Base-by-base conservation (phyloP, 495 filamentous ascomycete species). In the Neurospora pannonica region DNA sequence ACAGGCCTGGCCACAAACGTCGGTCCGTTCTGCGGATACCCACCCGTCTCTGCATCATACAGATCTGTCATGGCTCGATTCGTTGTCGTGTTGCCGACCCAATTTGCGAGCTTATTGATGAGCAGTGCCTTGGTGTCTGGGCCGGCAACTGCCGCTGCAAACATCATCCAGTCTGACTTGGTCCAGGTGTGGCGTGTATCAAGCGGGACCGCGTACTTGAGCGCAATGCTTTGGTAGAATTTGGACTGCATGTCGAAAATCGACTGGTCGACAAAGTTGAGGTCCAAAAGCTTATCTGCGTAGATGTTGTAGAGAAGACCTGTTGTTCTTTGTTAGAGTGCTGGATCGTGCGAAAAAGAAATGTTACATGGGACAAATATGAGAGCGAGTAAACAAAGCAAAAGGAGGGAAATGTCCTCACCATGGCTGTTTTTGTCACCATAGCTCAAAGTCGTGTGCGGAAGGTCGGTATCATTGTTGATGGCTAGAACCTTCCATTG, bases 121-220 rank as follows among this genome's bases (percentile, higher is more conserved):
- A 98, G 92, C 79, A 90, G 86, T 21, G 86, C 78, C 38, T 89
- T 86, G 5, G 90, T 91, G n/a, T 83, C 77, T 38, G 84, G 72
- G 42, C 84, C 85, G 3, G 92, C 87, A 10, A 95, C 90, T 40
- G 95, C 89, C 46, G 94, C 94, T 15, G 87, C 87, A 83, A 93
- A 97, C 83, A 97, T 89, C 81, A 96, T 90, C 94, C 94, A 97
- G 84, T 97, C 94, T 9, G 88, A 79, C 81, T 97, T 98, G 71
- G 94, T 93, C 82, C 93, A 97, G 4, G 88, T 85, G 82, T 96
- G 92, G 36, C 95, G 88, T 69, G 89, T 92, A 83, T 98, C 95
- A 5, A 98, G 89, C 1, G 94, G 92, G 0, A 97, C 86, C 19
- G 93, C 94, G 81, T 93, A 97, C 74, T 86, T 85, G 62, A 91